Evolutionary conservation across 805 yeast species (phyloP).

Genomic region (Metschnikowia dekortorum): DNA sequence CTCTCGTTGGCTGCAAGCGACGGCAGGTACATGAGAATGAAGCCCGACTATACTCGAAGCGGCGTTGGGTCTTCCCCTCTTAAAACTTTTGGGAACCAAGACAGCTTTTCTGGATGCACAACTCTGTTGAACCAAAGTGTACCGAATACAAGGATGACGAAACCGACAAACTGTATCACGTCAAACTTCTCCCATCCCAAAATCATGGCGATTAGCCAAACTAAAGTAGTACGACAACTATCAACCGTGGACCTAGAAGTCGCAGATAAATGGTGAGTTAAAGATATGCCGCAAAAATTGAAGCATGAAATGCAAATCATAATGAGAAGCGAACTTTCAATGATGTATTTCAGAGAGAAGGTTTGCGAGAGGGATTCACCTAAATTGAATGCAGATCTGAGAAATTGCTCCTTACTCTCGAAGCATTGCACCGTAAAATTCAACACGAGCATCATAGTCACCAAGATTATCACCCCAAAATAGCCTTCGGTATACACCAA

Average conservation of each 20-base stretch:
- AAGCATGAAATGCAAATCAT: slow-evolving; percentile 71
- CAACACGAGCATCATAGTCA: slow-evolving; percentile 41
- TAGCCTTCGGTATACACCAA: slow-evolving; percentile 74
- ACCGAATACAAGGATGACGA: slow-evolving; percentile 59
- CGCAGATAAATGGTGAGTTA: slow-evolving; percentile 64
- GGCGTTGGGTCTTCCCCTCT: slow-evolving; percentile 11
- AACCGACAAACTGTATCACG: slow-evolving; percentile 61
- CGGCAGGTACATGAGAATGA: no score
- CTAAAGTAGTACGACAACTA: slow-evolving; percentile 68
- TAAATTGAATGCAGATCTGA: slow-evolving; percentile 53
- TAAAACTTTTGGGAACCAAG: slow-evolving; percentile 45
- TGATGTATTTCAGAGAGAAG: slow-evolving; percentile 38
- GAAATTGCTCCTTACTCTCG: slow-evolving; percentile 29
- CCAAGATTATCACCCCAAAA: slow-evolving; percentile 51
- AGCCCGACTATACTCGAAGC: not conserved
- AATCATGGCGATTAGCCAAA: slow-evolving; percentile 65
- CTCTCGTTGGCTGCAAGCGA: not conserved
- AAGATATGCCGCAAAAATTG: slow-evolving; percentile 68
- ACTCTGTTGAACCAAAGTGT: slow-evolving; percentile 73
- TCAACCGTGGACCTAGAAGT: slow-evolving; percentile 78
- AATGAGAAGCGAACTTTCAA: slow-evolving; percentile 53
- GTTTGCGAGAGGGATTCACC: slow-evolving; percentile 47
- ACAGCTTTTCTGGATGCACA: slow-evolving; percentile 47
- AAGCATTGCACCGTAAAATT: slow-evolving; percentile 38
- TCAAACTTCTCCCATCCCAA: slow-evolving; percentile 75